These are phyloP conservation scores for Tagetes patula DNA, from an alignment of 129 eudicot genomes.

Conservation along the genomic window DNA sequence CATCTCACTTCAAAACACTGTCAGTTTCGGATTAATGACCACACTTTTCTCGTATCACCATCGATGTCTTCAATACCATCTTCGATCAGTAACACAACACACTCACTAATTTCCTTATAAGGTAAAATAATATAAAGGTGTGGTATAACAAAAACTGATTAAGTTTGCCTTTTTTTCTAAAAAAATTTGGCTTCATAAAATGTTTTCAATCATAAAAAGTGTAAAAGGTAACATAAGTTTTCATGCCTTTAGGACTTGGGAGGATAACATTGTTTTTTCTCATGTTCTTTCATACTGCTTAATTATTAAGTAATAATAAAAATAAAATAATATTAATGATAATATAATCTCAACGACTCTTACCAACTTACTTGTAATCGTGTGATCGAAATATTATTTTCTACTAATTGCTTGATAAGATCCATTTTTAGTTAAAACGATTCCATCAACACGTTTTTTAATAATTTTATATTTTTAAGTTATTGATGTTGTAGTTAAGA, in stretches of 20 bases:
- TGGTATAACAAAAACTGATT: no score
- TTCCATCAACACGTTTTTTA: conserved; percentile 26
- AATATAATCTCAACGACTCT: conserved; percentile 4
- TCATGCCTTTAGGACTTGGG: neutral
- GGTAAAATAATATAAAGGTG: no score
- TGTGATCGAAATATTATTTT: neutral
- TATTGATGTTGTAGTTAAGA: conserved; percentile 1
- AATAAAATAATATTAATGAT: neutral
- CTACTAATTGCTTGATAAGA: conserved; percentile 7
- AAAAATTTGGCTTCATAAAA: no score
- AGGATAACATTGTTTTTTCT: neutral
- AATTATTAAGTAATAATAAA: no score
- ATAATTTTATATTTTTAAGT: conserved; percentile 2
- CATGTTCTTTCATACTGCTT: neutral
- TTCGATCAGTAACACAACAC: no score
- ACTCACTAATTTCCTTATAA: no score
- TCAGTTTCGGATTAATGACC: no score
- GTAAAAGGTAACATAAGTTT: neutral
- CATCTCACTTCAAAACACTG: no score
- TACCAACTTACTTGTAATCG: conserved; percentile 23
- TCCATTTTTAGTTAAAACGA: conserved; percentile 18
- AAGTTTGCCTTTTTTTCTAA: no score
- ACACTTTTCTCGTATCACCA: no score
- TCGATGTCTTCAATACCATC: no score
- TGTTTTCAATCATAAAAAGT: no score